Percentiles rank a stretch among this genome's conserved stretches.
Evolutionary conservation across 768 basidiomycete genomes (phyloP).

Genomic region (Boletellus sp.): DNA sequence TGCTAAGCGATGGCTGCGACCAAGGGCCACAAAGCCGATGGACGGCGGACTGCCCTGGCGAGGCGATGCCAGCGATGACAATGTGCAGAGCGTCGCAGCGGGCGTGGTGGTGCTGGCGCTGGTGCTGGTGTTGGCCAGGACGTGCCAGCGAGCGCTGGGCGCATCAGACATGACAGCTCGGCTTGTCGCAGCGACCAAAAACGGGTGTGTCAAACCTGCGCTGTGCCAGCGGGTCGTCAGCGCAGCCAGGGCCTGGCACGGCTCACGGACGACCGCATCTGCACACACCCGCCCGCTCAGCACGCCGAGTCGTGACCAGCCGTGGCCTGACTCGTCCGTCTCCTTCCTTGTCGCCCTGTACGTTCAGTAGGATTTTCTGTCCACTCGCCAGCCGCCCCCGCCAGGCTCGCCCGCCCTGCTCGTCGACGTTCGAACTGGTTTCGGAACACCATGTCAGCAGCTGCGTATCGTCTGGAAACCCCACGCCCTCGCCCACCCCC

Average conservation of each 20-base stretch:
- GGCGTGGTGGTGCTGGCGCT: too few relatives aligned
- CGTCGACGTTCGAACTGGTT: slow-evolving; percentile 32
- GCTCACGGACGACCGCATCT: slow-evolving; percentile 26
- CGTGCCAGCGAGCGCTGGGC: neutral
- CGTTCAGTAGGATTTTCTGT: slow-evolving; percentile 5
- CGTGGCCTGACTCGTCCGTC: slow-evolving; percentile 5
- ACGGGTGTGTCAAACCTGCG: slow-evolving; percentile 18
- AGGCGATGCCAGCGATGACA: neutral
- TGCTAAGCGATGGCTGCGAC: slow-evolving; percentile 5
- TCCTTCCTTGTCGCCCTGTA: slow-evolving; percentile 17
- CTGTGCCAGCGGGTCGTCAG: slow-evolving; percentile 29
- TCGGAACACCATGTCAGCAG: slow-evolving; percentile 49
- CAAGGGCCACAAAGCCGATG: slow-evolving; percentile 8
- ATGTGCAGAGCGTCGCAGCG: neutral
- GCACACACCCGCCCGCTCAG: slow-evolving; percentile 9
- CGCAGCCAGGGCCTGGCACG: slow-evolving; percentile 28
- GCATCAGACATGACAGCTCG: slow-evolving; percentile 5
- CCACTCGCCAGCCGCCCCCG: slow-evolving; percentile 15
- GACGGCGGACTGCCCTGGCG: neutral
- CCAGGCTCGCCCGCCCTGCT: slow-evolving; percentile 3
- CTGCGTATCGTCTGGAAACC: slow-evolving; percentile 63
- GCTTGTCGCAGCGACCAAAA: slow-evolving; percentile 15
- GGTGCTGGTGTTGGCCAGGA: too few relatives aligned
- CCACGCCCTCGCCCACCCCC: slow-evolving; percentile 57
- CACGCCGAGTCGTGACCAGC: slow-evolving; percentile 6